Evolutionary conservation across 208 protist genomes (phyloP).

Genomic region (Spongospora subterranea): DNA sequence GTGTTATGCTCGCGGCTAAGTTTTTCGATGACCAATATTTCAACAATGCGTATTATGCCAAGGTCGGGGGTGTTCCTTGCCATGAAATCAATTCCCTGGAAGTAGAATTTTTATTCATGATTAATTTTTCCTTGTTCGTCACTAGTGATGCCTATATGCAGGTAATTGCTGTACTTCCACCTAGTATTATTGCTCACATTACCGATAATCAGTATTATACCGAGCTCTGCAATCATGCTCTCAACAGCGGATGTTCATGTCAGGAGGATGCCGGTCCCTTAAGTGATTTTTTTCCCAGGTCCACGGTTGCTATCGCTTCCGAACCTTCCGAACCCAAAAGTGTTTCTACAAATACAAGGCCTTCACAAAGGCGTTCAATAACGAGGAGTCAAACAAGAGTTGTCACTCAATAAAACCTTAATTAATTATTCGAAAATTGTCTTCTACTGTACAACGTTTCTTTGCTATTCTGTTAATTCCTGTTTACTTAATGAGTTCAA

Average conservation of each 20-base stretch:
- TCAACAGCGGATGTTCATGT: constrained; percentile 52
- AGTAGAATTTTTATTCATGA: constrained; percentile 74
- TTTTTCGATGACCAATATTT: constrained; percentile 79
- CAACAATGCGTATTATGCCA: constrained; percentile 78
- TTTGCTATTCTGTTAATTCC: too few relatives aligned
- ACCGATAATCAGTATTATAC: constrained; percentile 57
- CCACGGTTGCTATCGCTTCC: neutral
- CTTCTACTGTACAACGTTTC: too few relatives aligned
- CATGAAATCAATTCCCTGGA: constrained; percentile 77
- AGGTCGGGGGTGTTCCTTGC: constrained; percentile 75
- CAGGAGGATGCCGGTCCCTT: neutral
- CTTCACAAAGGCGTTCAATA: neutral
- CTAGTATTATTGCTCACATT: neutral
- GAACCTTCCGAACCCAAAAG: neutral
- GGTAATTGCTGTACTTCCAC: constrained; percentile 1
- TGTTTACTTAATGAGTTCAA: too few relatives aligned
- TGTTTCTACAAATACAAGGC: neutral
- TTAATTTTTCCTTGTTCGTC: constrained; percentile 70
- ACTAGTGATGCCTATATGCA: constrained; percentile 59
- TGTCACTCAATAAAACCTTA: neutral
- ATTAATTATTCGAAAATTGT: too few relatives aligned
- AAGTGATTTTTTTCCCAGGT: neutral
- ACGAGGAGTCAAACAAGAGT: neutral
- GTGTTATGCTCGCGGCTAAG: constrained; percentile 74
- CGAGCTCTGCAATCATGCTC: constrained; percentile 59